Evolutionary conservation across 129 eudicot genomes (phyloP).

Genomic region (Centaurea solstitialis): DNA sequence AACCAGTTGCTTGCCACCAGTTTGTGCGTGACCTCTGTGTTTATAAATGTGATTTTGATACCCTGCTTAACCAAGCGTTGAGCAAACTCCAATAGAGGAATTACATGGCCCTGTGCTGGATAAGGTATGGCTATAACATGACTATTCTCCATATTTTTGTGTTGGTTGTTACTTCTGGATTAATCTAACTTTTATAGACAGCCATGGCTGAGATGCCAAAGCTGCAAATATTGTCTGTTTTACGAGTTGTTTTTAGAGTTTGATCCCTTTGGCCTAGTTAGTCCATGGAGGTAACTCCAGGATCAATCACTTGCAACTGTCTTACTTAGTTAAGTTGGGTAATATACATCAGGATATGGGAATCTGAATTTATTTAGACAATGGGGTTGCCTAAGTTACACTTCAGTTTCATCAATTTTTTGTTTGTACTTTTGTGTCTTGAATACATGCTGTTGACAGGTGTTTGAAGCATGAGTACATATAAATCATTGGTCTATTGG

Average conservation of each 20-base stretch:
- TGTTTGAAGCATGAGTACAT: not conserved
- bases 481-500: not conserved
- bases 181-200: constrained; percentile 1
- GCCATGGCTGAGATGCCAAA: constrained; percentile 16
- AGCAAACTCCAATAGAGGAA: constrained; percentile 45
- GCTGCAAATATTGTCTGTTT: constrained; percentile 16
- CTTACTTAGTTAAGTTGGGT: not conserved
- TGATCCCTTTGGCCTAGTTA: not conserved
- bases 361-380: not conserved
- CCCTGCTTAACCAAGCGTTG: constrained; percentile 39
- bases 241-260: too few relatives aligned
- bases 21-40: constrained; percentile 29
- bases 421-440: constrained; percentile 5
- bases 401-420: not conserved
- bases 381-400: not conserved
- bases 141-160: constrained; percentile 8
- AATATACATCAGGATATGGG: not conserved
- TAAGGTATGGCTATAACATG: constrained; percentile 49
- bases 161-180: not conserved
- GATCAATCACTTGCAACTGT: not conserved
- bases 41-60: constrained; percentile 45
- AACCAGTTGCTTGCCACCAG: constrained; percentile 23
- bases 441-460: not conserved
- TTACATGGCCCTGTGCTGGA: constrained; percentile 62
- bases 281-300: not conserved